Evolutionary conservation across 2,329 filamentous ascomycete genomes (phyloP).

Genomic region (Bipolaris victoriae): DNA sequence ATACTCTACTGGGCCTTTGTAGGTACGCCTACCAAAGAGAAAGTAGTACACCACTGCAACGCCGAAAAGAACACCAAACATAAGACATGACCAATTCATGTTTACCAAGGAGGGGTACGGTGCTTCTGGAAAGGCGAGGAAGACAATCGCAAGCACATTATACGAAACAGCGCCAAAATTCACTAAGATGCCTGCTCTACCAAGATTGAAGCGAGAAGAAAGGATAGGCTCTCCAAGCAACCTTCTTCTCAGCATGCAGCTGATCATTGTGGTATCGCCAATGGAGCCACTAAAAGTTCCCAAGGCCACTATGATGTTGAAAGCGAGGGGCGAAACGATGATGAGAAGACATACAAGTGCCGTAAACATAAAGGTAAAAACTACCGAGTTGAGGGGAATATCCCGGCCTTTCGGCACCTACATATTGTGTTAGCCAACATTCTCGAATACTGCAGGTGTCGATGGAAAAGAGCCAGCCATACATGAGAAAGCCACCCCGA

Average conservation of each 20-base stretch:
- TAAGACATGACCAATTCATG: conserved; percentile 55
- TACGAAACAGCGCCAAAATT: conserved; percentile 50
- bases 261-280: conserved; percentile 49
- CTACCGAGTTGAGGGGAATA: conserved; percentile 33
- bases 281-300: conserved; percentile 8
- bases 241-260: conserved; percentile 53
- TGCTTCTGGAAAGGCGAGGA: conserved; percentile 51
- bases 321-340: conserved; percentile 32
- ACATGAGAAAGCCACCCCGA: conserved; percentile 22
- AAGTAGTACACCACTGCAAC: conserved; percentile 52
- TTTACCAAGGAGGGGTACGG: conserved; percentile 22
- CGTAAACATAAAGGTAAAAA: conserved; percentile 23
- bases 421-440: not conserved
- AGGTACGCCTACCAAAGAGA: conserved; percentile 48
- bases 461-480: not conserved
- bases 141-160: conserved; percentile 48
- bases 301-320: conserved; percentile 26
- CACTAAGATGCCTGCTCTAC: conserved; percentile 50
- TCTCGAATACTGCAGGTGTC: not conserved
- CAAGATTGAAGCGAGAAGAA: conserved; percentile 53
- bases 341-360: conserved; percentile 32
- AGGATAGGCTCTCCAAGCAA: conserved; percentile 52
- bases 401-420: conserved; percentile 24
- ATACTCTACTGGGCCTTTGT: conserved; percentile 25
- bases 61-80: conserved; percentile 51